phyloP scores from a whole-genome alignment of 768 basidiomycete species.

The Lactarius sanguifluus region DNA sequence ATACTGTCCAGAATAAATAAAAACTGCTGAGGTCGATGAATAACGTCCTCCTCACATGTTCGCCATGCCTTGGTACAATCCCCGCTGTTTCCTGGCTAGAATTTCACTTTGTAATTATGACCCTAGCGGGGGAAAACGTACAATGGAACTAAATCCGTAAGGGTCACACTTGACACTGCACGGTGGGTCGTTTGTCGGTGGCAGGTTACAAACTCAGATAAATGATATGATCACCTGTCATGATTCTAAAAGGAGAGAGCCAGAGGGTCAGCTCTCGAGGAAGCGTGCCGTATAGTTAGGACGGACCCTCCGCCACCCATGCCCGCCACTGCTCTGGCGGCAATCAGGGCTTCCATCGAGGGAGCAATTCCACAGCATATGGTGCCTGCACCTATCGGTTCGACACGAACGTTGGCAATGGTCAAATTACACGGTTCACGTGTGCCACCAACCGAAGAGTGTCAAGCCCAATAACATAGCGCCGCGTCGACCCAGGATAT shows the following conservation, averaged over 20 bases:
- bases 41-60: slow-evolving; percentile 62
- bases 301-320: slow-evolving; percentile 91
- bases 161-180: slow-evolving; percentile 77
- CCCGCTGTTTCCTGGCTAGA: slow-evolving; percentile 68
- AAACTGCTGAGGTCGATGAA: slow-evolving; percentile 6
- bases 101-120: slow-evolving; percentile 17
- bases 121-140: slow-evolving; percentile 41
- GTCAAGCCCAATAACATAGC: slow-evolving; percentile 83
- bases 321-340: slow-evolving; percentile 81
- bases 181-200: slow-evolving; percentile 1
- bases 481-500: slow-evolving; percentile 81
- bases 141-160: slow-evolving; percentile 89
- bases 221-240: slow-evolving; percentile 61
- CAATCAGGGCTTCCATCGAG: slow-evolving; percentile 80
- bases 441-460: slow-evolving; percentile 64
- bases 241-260: slow-evolving; percentile 51
- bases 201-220: slow-evolving; percentile 10
- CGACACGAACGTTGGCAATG: slow-evolving; percentile 15
- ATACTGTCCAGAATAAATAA: slow-evolving; percentile 45
- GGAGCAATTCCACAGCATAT: slow-evolving; percentile 83
- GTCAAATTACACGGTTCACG: slow-evolving; percentile 24
- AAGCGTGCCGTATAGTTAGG: slow-evolving; percentile 28
- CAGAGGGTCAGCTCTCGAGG: slow-evolving; percentile 31
- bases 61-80: slow-evolving; percentile 88
- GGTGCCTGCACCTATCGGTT: slow-evolving; percentile 68